Evolutionary conservation across 2,329 filamentous ascomycete species (phyloP).

Genomic region (Fusarium sp.): DNA sequence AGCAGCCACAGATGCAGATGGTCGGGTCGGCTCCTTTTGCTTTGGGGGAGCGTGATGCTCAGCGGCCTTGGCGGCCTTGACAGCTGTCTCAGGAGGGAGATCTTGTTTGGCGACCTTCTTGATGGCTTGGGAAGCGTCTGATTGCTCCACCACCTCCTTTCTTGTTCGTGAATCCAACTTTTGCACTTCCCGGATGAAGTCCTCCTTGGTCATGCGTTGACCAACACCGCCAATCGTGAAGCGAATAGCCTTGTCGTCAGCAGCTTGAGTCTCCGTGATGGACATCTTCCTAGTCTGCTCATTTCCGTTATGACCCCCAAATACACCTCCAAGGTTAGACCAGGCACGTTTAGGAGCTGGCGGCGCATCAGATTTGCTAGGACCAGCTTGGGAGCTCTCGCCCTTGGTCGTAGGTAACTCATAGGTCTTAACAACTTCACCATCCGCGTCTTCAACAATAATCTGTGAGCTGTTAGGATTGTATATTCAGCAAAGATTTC

Average conservation of each 20-base stretch:
- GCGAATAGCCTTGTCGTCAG: constrained; percentile 77
- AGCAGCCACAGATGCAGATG: constrained; percentile 25
- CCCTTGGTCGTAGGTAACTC: constrained; percentile 71
- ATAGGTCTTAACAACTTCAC: constrained; percentile 87
- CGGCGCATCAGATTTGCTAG: constrained; percentile 53
- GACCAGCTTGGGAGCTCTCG: constrained; percentile 49
- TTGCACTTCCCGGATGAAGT: constrained; percentile 80
- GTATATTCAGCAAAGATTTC: neutral
- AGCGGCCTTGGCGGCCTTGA: constrained; percentile 36
- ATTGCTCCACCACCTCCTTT: constrained; percentile 64
- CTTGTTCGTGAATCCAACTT: constrained; percentile 75
- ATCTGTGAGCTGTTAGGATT: constrained; percentile 64
- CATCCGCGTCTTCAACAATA: constrained; percentile 87
- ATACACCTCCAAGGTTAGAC: constrained; percentile 56
- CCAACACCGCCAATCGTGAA: constrained; percentile 82
- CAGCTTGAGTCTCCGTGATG: constrained; percentile 58
- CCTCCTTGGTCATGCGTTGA: constrained; percentile 80
- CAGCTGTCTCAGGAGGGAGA: constrained; percentile 32
- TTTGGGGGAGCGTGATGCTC: constrained; percentile 23
- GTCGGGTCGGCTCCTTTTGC: neutral
- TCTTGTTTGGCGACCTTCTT: constrained; percentile 63
- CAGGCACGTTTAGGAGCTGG: constrained; percentile 61
- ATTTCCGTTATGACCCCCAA: constrained; percentile 49
- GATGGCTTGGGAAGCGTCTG: constrained; percentile 59
- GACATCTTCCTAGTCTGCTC: constrained; percentile 54